phyloP scores from a whole-genome alignment of 768 basidiomycete genomes.

The Xerocomellus amylosporus region DNA sequence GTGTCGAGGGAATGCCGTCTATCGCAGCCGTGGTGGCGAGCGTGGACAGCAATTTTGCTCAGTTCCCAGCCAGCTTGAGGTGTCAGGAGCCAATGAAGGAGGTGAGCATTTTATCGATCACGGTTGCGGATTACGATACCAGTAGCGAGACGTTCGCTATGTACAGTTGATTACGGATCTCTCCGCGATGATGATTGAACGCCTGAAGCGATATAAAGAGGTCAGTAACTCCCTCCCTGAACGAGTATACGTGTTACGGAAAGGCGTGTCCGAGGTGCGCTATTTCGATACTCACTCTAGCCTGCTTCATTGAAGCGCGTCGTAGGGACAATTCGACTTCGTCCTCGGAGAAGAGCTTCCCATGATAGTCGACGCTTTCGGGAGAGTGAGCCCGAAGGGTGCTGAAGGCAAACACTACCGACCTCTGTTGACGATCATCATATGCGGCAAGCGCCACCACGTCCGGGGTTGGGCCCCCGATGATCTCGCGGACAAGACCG shows the following conservation, averaged over 20 bases:
- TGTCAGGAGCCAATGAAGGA: constrained; percentile 49
- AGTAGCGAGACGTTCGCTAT: background rate
- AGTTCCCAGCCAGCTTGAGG: constrained; percentile 72
- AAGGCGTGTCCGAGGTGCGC: constrained; percentile 77
- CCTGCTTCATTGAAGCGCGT: background rate
- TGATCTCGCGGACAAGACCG: constrained; percentile 54
- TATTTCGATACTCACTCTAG: background rate
- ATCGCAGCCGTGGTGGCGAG: constrained; percentile 84
- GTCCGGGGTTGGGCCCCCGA: constrained; percentile 58
- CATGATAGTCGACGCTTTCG: constrained; percentile 59
- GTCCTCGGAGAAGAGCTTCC: constrained; percentile 62
- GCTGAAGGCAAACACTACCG: constrained; percentile 46
- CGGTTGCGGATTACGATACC: background rate
- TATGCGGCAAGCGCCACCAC: constrained; percentile 74
- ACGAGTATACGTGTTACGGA: constrained; percentile 70
- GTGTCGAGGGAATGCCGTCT: constrained; percentile 69
- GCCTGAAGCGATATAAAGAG: constrained; percentile 54
- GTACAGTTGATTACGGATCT: constrained; percentile 71
- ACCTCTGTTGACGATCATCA: constrained; percentile 66
- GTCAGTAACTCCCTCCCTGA: constrained; percentile 60
- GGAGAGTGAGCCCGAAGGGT: constrained; percentile 41
- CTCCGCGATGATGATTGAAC: constrained; percentile 65
- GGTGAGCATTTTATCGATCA: constrained; percentile 9
- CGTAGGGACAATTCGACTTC: constrained; percentile 68
- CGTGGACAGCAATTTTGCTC: constrained; percentile 63